Base-by-base conservation (phyloP, 192 early-diverging fungal genomes). In the Umbelopsis vinacea region DNA sequence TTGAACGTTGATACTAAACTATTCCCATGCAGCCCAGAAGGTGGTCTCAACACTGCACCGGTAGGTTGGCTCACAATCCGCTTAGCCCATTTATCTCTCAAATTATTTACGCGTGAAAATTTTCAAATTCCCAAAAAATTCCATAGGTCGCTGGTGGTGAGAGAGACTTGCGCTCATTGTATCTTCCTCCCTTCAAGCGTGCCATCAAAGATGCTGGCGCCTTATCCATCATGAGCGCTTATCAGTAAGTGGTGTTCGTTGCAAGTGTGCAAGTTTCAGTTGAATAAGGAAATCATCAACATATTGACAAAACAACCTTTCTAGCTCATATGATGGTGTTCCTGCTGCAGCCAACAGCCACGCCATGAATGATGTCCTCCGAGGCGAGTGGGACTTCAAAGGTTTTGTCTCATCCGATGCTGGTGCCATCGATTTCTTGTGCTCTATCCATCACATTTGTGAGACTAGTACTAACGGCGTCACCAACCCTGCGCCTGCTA, bases 101-200 rank as follows among this genome's bases (percentile, higher is more conserved):
- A 33, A 60, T 17, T 23, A 4, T 66, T 6, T 21, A 6, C 40
- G 2, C 40, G 29, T 29, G 29, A 29, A 29, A 29, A 29, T 29
- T n/a, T n/a, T n/a, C n/a, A n/a, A 40, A 40, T 40, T 40, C 38
- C 8, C 38, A 3, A 40, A 6, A 40, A 40, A 40, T 6, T 40
- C 38, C n/a, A n/a, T 48, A 43, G 38, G 67, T 68, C 22, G 67
- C 67, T 45, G 67, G 67, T 68, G 67, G 67, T 26, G 67, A 68
- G 67, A n/a, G 67, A 43, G 67, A 68, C 33, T 48, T 68, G 67
- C 69, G 69, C 40, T 52, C 69, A 19, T 22, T 70, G 19, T 70
- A 70, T 23, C 48, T 70, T 14, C 69, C 69, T 46, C 69, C 69
- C 19, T 70, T 70, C 69, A 52, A 70, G 33, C 46, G 50, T 46